Conservation (phyloP, 306 rosid genomes). For the Canavalia gladiata region DNA sequence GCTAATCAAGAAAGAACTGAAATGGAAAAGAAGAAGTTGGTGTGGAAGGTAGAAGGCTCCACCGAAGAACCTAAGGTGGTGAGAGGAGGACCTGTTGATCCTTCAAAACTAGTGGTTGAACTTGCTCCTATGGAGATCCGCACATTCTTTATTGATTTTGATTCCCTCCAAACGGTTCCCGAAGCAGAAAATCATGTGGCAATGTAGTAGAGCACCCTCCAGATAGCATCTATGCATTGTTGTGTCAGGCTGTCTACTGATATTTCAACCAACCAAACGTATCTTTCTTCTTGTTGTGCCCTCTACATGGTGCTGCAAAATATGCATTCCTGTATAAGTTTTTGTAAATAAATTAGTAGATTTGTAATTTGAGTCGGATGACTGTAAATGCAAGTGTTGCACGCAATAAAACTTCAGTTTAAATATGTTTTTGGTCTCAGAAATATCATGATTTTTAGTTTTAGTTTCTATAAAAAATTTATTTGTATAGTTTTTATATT, state of each 20-base stretch:
- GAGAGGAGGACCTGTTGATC: slow-evolving; percentile 82
- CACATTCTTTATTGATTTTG: slow-evolving; percentile 61
- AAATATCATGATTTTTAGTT: too few relatives aligned
- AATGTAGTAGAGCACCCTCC: slow-evolving; percentile 32
- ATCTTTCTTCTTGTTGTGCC: slow-evolving; percentile 18
- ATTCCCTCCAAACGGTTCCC: slow-evolving; percentile 49
- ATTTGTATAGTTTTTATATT: too few relatives aligned
- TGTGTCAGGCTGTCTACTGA: not conserved
- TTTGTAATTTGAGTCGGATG: slow-evolving; percentile 17
- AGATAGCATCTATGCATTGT: slow-evolving; percentile 19
- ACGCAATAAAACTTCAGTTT: not conserved
- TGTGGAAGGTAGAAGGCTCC: slow-evolving; percentile 77
- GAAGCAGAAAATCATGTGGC: slow-evolving; percentile 42
- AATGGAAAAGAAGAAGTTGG: slow-evolving; percentile 76
- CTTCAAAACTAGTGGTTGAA: slow-evolving; percentile 71
- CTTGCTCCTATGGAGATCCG: slow-evolving; percentile 91
- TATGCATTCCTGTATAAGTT: not conserved
- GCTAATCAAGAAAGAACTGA: slow-evolving; percentile 87
- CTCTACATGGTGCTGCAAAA: slow-evolving; percentile 16
- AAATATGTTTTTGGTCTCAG: too few relatives aligned
- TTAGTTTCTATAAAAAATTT: too few relatives aligned
- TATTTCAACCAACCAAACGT: not conserved
- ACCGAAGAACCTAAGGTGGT: slow-evolving; percentile 61
- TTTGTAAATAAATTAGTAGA: slow-evolving; percentile 22
- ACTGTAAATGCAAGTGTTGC: slow-evolving; percentile 18